Evolutionary conservation across 2,329 filamentous ascomycete species (phyloP), one percentile per base, ranked within the genome.

Genomic region (Alternaria sp.): DNA sequence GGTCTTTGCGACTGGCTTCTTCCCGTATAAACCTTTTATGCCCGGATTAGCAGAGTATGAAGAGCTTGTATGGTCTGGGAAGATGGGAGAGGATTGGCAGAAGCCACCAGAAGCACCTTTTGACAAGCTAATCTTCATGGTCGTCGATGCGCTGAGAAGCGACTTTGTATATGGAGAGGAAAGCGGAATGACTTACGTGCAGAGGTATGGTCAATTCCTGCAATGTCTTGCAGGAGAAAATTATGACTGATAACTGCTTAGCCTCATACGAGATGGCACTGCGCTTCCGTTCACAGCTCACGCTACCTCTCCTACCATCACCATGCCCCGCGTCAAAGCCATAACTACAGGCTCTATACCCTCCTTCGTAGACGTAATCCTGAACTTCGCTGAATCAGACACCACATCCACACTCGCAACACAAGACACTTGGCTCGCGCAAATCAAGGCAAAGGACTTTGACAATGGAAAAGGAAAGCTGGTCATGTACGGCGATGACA

Each of bases 311-410:
- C 95, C 95, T 2, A 99, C 95, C 7, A 94, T 99, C 61, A 99
- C 95, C 17, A 98, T 99, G 95, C 95, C 95, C 40, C 89, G 94
- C 62, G 88, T 99, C 71, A 99, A 99, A 80, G 93, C 95, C 48
- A 93, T 99, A 63, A 99, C 95, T 0, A 98, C 95, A 1, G 95
- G 95, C 61, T 97, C 94, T 2, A 95, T 97, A n/a, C 95, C 95
- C 3, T 98, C 94, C 2, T 99, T 99, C 77, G 86, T 98, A 60
- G 95, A 99, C 77, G 90, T 97, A 14, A 96, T 99, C 61, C 84
- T 99, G 58, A 99, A 98, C 74, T 92, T 99, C 74, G 92, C 96
- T 65, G 95, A 99, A 78, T 93, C 89, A 17, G 95, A 99, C 75
- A 94, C 92, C 3, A 90, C 90, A 13, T 97, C 95, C 0, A 94